A percentile compares a stretch with the other conserved stretches of the same genome.
Evolutionary conservation across 2,329 filamentous ascomycete genomes (phyloP).

Genomic region (Aspergillus luchuensis): DNA sequence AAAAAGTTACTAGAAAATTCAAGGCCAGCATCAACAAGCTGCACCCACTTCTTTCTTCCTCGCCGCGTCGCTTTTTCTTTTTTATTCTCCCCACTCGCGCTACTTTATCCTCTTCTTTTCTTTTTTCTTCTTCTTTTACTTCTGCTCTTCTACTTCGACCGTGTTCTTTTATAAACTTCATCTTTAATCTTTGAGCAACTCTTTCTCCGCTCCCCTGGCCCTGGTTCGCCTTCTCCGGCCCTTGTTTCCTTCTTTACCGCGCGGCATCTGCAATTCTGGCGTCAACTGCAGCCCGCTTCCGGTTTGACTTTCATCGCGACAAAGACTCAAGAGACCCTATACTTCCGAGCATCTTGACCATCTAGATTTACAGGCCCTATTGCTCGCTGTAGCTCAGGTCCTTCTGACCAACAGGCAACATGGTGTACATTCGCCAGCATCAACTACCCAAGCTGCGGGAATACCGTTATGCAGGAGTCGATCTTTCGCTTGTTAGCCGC

Average conservation of each 20-base stretch:
- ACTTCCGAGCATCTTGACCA: neutral
- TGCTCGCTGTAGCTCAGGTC: neutral
- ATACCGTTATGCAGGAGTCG: slow-evolving; percentile 94
- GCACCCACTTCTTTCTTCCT: neutral
- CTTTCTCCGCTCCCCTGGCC: neutral
- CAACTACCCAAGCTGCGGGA: slow-evolving; percentile 83
- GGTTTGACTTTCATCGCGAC: slow-evolving; percentile 3
- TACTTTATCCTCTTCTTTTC: neutral
- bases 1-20: slow-evolving; percentile 18
- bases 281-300: slow-evolving; percentile 4
- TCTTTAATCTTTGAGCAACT: neutral
- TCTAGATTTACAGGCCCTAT: neutral
- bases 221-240: slow-evolving; percentile 1
- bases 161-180: neutral
- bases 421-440: slow-evolving; percentile 95
- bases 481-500: slow-evolving; percentile 84
- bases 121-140: neutral
- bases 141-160: neutral
- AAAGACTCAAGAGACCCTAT: neutral
- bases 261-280: slow-evolving; percentile 6
- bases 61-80: slow-evolving; percentile 1
- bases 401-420: slow-evolving; percentile 45
- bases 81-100: slow-evolving; percentile 2
- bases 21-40: slow-evolving; percentile 6
- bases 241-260: slow-evolving; percentile 9